A percentile compares a stretch with the other conserved stretches of the same genome.
phyloP scores from a whole-genome alignment of 768 basidiomycete species.

The Coprinopsis marcescibilis region DNA sequence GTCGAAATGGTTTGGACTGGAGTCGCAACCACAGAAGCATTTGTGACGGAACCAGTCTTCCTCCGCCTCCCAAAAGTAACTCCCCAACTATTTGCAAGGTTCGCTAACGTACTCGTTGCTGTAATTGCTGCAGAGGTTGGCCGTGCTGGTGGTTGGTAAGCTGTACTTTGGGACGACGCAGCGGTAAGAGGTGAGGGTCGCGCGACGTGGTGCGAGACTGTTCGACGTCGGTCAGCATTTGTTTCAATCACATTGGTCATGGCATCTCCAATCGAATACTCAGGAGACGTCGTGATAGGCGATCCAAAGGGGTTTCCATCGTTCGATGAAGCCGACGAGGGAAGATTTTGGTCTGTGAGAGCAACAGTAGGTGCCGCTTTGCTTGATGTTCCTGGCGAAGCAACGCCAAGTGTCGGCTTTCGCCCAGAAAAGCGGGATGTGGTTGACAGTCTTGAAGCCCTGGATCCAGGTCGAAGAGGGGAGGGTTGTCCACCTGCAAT shows the following conservation, averaged over 20 bases:
- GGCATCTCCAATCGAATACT: conserved; percentile 58
- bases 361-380: conserved; percentile 66
- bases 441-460: conserved; percentile 63
- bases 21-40: conserved; percentile 24
- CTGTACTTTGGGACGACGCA: conserved; percentile 20
- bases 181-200: conserved; percentile 42
- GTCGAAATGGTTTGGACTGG: conserved; percentile 18
- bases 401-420: conserved; percentile 51
- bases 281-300: conserved; percentile 49
- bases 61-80: conserved; percentile 58
- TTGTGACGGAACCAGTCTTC: conserved; percentile 24
- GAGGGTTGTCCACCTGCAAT: conserved; percentile 34
- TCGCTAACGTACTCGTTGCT: conserved; percentile 49
- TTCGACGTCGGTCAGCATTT: conserved; percentile 42
- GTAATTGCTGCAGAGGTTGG: conserved; percentile 28
- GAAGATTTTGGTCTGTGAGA: conserved; percentile 46
- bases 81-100: conserved; percentile 60
- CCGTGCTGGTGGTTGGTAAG: conserved; percentile 22
- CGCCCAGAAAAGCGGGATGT: conserved; percentile 68
- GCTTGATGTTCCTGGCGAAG: conserved; percentile 35
- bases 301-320: conserved; percentile 35
- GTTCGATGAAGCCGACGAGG: conserved; percentile 36
- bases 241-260: conserved; percentile 36
- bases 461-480: conserved; percentile 66
- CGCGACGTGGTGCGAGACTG: conserved; percentile 55